phyloP scores from a whole-genome alignment of 1,284 basidiomycete genomes.

The Afroboletus lepidellus region DNA sequence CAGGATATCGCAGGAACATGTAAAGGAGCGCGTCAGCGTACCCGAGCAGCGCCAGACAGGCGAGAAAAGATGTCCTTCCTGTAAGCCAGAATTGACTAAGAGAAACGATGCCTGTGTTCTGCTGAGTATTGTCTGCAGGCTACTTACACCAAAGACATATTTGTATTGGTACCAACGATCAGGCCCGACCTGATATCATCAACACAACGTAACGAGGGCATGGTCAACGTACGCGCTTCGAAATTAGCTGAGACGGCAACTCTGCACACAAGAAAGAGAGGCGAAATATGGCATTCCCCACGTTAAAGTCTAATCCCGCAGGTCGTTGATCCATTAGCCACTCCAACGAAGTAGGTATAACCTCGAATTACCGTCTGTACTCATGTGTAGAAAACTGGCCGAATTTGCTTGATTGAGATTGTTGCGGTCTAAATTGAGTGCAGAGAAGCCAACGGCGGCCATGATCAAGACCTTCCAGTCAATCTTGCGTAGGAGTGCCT shows the following conservation, averaged over 20 bases:
- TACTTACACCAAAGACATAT: slow-evolving; percentile 38
- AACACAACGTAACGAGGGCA: background rate
- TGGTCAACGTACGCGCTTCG: slow-evolving; percentile 50
- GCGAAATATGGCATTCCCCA: slow-evolving; percentile 59
- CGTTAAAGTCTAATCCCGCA: slow-evolving; percentile 51
- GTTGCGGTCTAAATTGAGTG: slow-evolving; percentile 42
- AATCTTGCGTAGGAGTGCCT: slow-evolving; percentile 42
- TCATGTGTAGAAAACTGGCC: slow-evolving; percentile 60
- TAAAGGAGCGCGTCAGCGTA: slow-evolving; percentile 13
- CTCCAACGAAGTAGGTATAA: background rate
- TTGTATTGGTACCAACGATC: slow-evolving; percentile 70
- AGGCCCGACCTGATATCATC: slow-evolving; percentile 47
- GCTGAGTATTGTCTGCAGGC: slow-evolving; percentile 2
- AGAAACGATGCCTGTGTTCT: slow-evolving; percentile 36
- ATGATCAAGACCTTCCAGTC: no score
- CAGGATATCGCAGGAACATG: background rate
- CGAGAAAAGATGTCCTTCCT: slow-evolving; percentile 54
- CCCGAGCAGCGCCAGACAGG: slow-evolving; percentile 43
- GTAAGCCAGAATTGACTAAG: slow-evolving; percentile 61
- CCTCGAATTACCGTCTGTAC: slow-evolving; percentile 45
- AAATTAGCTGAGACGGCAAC: slow-evolving; percentile 70
- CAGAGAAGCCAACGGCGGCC: slow-evolving; percentile 47
- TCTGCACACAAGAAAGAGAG: slow-evolving; percentile 61
- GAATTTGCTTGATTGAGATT: slow-evolving; percentile 66
- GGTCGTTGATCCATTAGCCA: background rate